Evolutionary conservation across 2,329 filamentous ascomycete genomes (phyloP).

Genomic region (Arachnomyces sp.): DNA sequence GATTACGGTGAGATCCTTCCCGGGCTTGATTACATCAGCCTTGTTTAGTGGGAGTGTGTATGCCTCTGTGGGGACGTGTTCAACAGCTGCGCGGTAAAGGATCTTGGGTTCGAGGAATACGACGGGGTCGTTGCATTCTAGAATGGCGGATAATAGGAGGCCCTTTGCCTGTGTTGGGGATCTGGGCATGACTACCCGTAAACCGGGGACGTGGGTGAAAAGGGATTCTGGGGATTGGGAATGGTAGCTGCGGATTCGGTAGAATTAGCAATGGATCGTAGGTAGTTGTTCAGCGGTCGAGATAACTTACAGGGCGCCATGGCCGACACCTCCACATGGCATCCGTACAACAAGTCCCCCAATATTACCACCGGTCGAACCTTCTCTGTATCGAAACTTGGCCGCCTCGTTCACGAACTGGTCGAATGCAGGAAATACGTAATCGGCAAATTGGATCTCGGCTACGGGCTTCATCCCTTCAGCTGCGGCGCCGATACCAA

Average conservation of each 20-base stretch:
- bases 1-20: constrained; percentile 71
- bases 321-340: constrained; percentile 83
- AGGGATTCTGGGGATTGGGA: constrained; percentile 82
- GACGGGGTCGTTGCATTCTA: constrained; percentile 70
- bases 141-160: constrained; percentile 66
- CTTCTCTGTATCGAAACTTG: constrained; percentile 73
- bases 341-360: constrained; percentile 82
- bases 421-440: constrained; percentile 86
- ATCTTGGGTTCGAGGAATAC: constrained; percentile 94
- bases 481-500: constrained; percentile 80
- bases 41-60: constrained; percentile 81
- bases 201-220: constrained; percentile 79
- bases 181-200: constrained; percentile 76
- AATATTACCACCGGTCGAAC: constrained; percentile 54
- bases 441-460: constrained; percentile 94
- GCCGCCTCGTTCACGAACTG: constrained; percentile 90
- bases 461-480: constrained; percentile 89
- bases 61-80: constrained; percentile 73
- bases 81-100: constrained; percentile 80
- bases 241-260: constrained; percentile 50
- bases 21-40: constrained; percentile 73
- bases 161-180: constrained; percentile 86
- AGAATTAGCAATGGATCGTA: no score
- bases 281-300: neutral
- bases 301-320: constrained; percentile 60